These are phyloP conservation scores for Musa itinerans DNA, from an alignment of 176 grass and related monocot species.

Conservation along the genomic window DNA sequence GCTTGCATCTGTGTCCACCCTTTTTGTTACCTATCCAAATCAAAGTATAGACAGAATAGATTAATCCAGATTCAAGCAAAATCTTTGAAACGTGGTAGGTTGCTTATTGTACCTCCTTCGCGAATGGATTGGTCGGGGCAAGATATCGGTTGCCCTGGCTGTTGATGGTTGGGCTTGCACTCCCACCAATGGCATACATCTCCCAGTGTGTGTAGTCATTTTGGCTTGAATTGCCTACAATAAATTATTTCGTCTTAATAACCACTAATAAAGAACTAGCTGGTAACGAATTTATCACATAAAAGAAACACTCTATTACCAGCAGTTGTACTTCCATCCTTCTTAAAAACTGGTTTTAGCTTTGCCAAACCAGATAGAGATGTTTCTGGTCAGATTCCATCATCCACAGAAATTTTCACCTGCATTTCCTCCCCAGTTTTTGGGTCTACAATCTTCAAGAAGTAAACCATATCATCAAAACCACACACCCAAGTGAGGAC, in stretches of 20 bases:
- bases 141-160: constrained; percentile 12
- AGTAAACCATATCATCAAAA: not conserved
- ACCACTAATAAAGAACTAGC: not conserved
- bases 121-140: not conserved
- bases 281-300: not conserved
- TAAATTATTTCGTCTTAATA: not conserved
- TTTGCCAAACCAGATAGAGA: constrained; percentile 54
- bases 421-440: constrained; percentile 88
- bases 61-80: no score
- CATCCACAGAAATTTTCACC: constrained; percentile 82
- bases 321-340: constrained; percentile 92
- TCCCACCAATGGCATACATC: constrained; percentile 8
- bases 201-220: constrained; percentile 18
- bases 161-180: constrained; percentile 8
- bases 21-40: constrained; percentile 1
- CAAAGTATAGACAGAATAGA: no score
- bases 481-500: not conserved
- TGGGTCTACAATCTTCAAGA: constrained; percentile 62
- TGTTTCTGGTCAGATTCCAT: constrained; percentile 83
- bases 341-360: constrained; percentile 89
- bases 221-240: constrained; percentile 93
- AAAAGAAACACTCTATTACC: constrained; percentile 31
- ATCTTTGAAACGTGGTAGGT: no score
- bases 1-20: constrained; percentile 3
- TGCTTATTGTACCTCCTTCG: not conserved